phyloP scores from a whole-genome alignment of 768 basidiomycete genomes.

The Psilocybe azurescens region DNA sequence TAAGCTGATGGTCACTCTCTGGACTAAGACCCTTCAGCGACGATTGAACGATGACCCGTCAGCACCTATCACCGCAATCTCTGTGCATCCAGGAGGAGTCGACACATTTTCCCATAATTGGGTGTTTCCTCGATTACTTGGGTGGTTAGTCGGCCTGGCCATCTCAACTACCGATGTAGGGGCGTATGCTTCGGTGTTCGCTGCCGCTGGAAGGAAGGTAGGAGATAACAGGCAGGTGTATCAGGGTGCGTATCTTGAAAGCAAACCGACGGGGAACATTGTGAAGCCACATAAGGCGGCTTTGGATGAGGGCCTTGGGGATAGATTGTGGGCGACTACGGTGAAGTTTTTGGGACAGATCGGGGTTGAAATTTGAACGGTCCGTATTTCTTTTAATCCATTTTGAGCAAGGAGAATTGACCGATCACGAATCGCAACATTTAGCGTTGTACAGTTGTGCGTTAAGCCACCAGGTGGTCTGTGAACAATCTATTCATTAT shows the following conservation, averaged over 20 bases:
- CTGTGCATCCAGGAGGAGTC: constrained; percentile 33
- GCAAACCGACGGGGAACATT: constrained; percentile 24
- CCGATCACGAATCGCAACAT: too few relatives aligned
- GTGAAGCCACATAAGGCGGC: constrained; percentile 13
- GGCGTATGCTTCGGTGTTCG: constrained; percentile 33
- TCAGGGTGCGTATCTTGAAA: constrained; percentile 30
- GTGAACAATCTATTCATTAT: too few relatives aligned
- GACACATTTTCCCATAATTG: constrained; percentile 33
- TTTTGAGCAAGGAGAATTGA: too few relatives aligned
- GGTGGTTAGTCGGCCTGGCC: constrained; percentile 22
- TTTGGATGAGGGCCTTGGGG: constrained; percentile 17
- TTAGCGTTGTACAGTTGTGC: too few relatives aligned
- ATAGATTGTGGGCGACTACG: constrained; percentile 13
- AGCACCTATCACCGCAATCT: constrained; percentile 26
- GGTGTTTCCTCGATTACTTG: constrained; percentile 21
- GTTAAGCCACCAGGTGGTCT: too few relatives aligned
- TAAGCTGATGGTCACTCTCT: constrained; percentile 26
- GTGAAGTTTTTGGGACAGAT: constrained; percentile 14
- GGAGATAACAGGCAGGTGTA: constrained; percentile 25
- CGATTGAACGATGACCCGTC: constrained; percentile 18
- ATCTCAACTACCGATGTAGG: constrained; percentile 27
- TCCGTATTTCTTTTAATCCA: too few relatives aligned
- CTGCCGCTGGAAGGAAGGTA: constrained; percentile 31
- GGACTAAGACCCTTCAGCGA: constrained; percentile 23
- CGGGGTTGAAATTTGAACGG: constrained; percentile 3